A percentile compares a stretch with the other conserved stretches of the same genome.
Conservation (phyloP, 2,329 filamentous ascomycete species). For the Cladorrhinum sp. region DNA sequence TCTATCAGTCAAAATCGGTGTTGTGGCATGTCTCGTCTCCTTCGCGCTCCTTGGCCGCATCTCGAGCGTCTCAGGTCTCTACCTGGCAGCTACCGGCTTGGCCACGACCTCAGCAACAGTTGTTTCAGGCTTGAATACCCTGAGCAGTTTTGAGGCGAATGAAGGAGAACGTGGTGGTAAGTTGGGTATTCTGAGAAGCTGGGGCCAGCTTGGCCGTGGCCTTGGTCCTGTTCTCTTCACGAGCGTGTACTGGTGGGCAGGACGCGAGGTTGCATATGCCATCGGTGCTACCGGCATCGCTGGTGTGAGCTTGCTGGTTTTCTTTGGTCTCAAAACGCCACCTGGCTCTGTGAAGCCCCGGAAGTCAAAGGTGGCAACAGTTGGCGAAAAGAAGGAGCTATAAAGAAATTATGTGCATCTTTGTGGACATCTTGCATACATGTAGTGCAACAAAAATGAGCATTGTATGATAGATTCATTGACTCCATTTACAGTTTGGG, state of each 20-base stretch:
- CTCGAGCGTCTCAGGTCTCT: slow-evolving; percentile 66
- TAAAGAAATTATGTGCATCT: slow-evolving; percentile 6
- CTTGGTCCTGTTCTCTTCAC: slow-evolving; percentile 89
- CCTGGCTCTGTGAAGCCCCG: slow-evolving; percentile 31
- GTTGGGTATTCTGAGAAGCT: slow-evolving; percentile 74
- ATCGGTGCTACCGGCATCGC: slow-evolving; percentile 79
- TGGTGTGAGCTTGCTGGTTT: slow-evolving; percentile 67
- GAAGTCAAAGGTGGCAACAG: slow-evolving; percentile 2
- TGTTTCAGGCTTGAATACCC: slow-evolving; percentile 86
- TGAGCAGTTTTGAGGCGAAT: slow-evolving; percentile 85
- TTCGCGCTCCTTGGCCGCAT: slow-evolving; percentile 77
- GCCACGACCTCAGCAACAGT: slow-evolving; percentile 92
- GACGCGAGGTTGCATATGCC: slow-evolving; percentile 78
- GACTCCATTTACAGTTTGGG: too few relatives aligned
- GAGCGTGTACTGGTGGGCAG: slow-evolving; percentile 97
- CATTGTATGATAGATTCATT: background rate
- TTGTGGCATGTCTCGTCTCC: slow-evolving; percentile 71
- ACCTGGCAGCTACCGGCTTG: slow-evolving; percentile 76
- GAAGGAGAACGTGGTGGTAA: slow-evolving; percentile 81
- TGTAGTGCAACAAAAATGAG: background rate
- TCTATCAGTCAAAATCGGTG: slow-evolving; percentile 73
- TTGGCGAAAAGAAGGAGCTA: slow-evolving; percentile 24
- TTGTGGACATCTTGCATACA: background rate
- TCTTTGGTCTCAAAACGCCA: slow-evolving; percentile 69
- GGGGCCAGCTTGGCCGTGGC: slow-evolving; percentile 84